Base-by-base conservation (phyloP, 352 stramenopile species). In the Phytopythium kandeliae region DNA sequence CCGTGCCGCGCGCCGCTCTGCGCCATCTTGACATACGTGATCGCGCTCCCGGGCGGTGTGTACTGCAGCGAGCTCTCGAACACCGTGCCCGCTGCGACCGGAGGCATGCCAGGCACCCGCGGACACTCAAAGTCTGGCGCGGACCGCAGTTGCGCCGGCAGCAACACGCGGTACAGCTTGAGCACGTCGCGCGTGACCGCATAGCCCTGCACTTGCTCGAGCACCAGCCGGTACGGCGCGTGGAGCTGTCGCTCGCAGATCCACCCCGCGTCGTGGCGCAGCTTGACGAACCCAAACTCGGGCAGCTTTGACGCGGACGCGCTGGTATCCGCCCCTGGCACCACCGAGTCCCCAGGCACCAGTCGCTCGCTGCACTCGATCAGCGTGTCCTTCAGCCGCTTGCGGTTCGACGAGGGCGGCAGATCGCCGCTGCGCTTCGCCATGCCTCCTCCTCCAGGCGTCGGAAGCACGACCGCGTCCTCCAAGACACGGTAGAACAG, bases 21-120 rank as follows among this genome's bases (percentile, higher is more conserved):
- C 3, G 69, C 74, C 26, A 92, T 67, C 46, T 92, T 92, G 48
- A 92, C 71, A 41, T 92, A 92, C 38, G 78, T 90, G 61, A 90
- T 87, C 12, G 62, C 57, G 51, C 78, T 89, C 16, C 77, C 78
- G 21, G 82, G 82, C 37, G 82, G 78, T 7, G 71, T 89, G 54
- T 92, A 90, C 62, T 88, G 77, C 25, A 92, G 56, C 44, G 63
- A 85, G 49, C 73, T 88, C 57, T 92, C 78, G 36, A 92, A 86
- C 24, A 92, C 78, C n/a, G 65, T 86, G 12, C 79, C 77, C 4
- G 78, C 71, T 1, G 76, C 67, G 45, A 89, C 71, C 9, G 78
- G 71, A 33, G 74, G 66, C 12, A 83, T 77, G 10, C 82, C 78
- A 28, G 80, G 82, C 21, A 92, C 49, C 30, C 82, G 69, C 31